phyloP scores from a whole-genome alignment of 192 early-diverging fungal genomes.

The Coemansia sp. region DNA sequence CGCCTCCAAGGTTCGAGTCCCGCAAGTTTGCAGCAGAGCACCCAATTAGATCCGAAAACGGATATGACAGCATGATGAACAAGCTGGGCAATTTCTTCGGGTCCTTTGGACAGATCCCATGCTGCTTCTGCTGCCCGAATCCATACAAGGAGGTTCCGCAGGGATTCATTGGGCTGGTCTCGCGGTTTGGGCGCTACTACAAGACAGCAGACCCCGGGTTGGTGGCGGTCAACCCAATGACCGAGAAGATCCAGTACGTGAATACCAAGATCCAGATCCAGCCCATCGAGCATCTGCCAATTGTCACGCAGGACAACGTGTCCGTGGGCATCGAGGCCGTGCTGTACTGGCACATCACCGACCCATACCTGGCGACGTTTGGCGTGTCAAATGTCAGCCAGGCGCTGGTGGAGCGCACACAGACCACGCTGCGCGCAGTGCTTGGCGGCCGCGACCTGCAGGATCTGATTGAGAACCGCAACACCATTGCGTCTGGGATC shows the following conservation, averaged over 20 bases:
- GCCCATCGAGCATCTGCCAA: constrained; percentile 67
- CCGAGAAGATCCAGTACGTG: constrained; percentile 43
- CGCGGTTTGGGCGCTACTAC: constrained; percentile 57
- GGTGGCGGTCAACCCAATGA: constrained; percentile 55
- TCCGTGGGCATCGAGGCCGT: constrained; percentile 83
- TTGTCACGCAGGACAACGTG: constrained; percentile 94
- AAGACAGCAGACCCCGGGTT: constrained; percentile 62
- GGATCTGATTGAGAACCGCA: constrained; percentile 88
- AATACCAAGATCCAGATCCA: constrained; percentile 68
- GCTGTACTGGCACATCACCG: constrained; percentile 80
- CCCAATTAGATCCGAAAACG: constrained; percentile 15
- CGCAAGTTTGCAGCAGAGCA: constrained; percentile 40
- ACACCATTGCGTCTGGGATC: constrained; percentile 84
- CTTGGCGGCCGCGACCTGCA: constrained; percentile 82
- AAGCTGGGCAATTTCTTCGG: constrained; percentile 42
- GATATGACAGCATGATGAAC: constrained; percentile 42
- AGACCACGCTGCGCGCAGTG: constrained; percentile 86
- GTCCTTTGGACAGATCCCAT: constrained; percentile 50
- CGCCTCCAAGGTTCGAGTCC: constrained; percentile 14
- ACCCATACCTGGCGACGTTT: constrained; percentile 79
- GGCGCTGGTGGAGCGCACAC: constrained; percentile 84
- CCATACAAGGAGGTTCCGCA: constrained; percentile 51
- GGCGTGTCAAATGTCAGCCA: constrained; percentile 78
- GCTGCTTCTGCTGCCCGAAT: constrained; percentile 55
- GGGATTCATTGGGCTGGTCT: constrained; percentile 49